Evolutionary conservation across 169 alveolate species (phyloP).

Genomic region (Cryptosporidium ubiquitum): DNA sequence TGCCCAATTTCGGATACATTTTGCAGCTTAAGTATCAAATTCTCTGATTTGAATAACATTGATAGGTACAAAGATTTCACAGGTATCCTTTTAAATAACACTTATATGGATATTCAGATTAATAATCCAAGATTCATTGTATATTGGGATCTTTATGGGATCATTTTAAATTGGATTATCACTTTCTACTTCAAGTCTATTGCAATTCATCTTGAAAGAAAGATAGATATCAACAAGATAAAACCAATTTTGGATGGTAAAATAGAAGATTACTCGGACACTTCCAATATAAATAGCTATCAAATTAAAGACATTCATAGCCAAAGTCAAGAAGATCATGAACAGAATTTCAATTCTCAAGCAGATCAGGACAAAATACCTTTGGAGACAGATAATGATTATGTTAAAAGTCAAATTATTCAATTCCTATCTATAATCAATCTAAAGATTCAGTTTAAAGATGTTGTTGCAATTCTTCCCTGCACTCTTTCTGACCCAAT

Average conservation of each 20-base stretch:
- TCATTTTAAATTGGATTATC: constrained; percentile 46
- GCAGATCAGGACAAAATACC: background rate
- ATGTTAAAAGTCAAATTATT: background rate
- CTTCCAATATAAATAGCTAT: too few relatives aligned
- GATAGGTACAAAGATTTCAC: constrained; percentile 44
- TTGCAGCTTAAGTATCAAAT: constrained; percentile 6
- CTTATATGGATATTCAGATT: constrained; percentile 21
- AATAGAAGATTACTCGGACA: background rate
- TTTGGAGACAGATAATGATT: background rate
- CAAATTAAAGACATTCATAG: background rate
- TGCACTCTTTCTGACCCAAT: constrained; percentile 61
- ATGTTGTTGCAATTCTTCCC: constrained; percentile 22
- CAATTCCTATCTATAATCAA: constrained; percentile 18
- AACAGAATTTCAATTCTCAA: background rate
- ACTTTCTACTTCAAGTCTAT: constrained; percentile 53
- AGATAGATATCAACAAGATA: constrained; percentile 27
- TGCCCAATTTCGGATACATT: constrained; percentile 54
- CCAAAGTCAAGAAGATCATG: background rate
- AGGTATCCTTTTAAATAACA: constrained; percentile 10
- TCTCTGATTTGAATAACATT: constrained; percentile 23
- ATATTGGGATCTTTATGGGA: constrained; percentile 66
- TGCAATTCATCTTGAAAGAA: constrained; percentile 21
- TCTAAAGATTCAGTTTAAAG: constrained; percentile 14
- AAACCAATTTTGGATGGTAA: constrained; percentile 5
- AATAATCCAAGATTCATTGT: constrained; percentile 50